Evolutionary conservation across 768 basidiomycete species (phyloP).

Genomic region (Clavulina sp.): DNA sequence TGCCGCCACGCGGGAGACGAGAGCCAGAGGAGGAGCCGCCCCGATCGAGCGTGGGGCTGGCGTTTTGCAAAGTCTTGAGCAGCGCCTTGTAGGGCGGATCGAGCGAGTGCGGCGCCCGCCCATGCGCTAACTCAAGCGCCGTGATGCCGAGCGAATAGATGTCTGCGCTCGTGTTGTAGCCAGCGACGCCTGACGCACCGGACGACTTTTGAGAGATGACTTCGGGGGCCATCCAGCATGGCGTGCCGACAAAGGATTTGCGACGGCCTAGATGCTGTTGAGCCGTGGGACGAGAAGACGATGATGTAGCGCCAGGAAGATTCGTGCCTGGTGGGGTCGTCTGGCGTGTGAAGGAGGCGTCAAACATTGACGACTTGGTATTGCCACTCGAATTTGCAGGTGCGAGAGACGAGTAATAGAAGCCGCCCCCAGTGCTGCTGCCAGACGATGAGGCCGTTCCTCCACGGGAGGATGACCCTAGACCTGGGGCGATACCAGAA

Average conservation of each 20-base stretch:
- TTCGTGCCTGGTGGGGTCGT: not conserved
- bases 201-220: conserved; percentile 72
- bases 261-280: conserved; percentile 43
- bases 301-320: not conserved
- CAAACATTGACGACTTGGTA: not conserved
- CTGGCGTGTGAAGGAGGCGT: not conserved
- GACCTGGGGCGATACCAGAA: not conserved
- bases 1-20: conserved; percentile 30
- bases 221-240: conserved; percentile 97
- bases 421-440: not conserved
- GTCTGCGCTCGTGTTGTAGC: conserved; percentile 44
- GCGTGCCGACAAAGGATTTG: conserved; percentile 78
- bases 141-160: conserved; percentile 97
- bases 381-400: not conserved
- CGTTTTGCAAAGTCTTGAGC: conserved; percentile 61
- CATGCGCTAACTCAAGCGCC: conserved; percentile 76
- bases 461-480: not conserved
- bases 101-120: conserved; percentile 68
- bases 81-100: conserved; percentile 59
- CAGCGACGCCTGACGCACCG: conserved; percentile 25
- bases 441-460: conserved; percentile 1
- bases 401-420: no score
- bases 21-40: no score
- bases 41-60: conserved; percentile 59
- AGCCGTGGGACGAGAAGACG: not conserved